Evolutionary conservation across 257 asterid genomes (phyloP).

Genomic region (Solanum chilense): DNA sequence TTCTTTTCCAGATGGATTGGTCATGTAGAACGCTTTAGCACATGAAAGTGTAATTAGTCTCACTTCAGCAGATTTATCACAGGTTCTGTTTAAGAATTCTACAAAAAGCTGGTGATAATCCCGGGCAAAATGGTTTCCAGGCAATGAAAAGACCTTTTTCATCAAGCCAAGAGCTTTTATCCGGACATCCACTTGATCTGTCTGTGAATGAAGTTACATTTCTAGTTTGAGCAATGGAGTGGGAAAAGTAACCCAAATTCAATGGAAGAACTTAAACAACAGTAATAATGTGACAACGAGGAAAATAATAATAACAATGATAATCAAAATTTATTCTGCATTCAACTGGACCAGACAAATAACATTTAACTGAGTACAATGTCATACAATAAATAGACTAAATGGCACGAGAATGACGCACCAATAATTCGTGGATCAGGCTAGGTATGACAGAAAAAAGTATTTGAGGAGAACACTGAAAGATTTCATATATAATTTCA

Average conservation of each 20-base stretch:
- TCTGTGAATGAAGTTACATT: conserved; percentile 41
- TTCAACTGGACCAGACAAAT: not conserved
- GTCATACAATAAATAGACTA: not conserved
- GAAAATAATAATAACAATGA: not conserved
- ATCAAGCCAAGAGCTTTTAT: conserved; percentile 69
- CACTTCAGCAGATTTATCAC: conserved; percentile 79
- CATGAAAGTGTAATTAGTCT: conserved; percentile 71
- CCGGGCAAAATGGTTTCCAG: conserved; percentile 43
- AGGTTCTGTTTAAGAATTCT: conserved; percentile 68
- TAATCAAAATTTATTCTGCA: not conserved
- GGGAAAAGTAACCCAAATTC: conserved; percentile 6
- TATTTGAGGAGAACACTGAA: conserved; percentile 60
- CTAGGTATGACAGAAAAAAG: conserved; percentile 68
- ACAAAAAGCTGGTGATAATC: conserved; percentile 45
- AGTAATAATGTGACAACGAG: not conserved
- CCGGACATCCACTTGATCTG: conserved; percentile 89
- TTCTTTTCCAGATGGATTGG: conserved; percentile 42
- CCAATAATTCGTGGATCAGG: conserved; percentile 68
- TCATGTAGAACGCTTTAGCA: conserved; percentile 49
- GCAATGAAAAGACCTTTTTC: conserved; percentile 45
- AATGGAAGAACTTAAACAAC: not conserved
- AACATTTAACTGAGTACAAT: not conserved
- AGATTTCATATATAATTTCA: conserved; percentile 55
- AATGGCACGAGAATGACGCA: conserved; percentile 24
- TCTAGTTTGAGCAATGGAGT: conserved; percentile 8